phyloP scores from a whole-genome alignment of 73 alveolate species.

The Blepharisma stoltei region DNA sequence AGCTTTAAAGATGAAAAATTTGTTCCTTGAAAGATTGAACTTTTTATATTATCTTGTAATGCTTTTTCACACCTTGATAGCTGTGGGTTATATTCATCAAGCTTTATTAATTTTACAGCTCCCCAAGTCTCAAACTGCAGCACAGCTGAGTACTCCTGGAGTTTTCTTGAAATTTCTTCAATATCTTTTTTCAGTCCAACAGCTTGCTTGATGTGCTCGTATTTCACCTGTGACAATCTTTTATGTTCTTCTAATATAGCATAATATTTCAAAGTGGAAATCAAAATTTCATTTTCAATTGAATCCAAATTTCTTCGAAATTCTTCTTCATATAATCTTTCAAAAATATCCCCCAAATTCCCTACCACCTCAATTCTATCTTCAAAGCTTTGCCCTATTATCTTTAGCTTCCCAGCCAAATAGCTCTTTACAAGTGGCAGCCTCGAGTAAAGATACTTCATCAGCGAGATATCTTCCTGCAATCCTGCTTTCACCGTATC shows the following conservation, averaged over 20 bases:
- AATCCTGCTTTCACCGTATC: not conserved
- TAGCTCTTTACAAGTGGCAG: not conserved
- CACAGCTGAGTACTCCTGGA: not conserved
- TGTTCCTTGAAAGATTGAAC: not conserved
- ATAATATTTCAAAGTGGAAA: not conserved
- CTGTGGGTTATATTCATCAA: conserved; percentile 17
- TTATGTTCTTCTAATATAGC: conserved; percentile 30
- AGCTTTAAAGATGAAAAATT: conserved; percentile 11
- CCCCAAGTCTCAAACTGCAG: conserved; percentile 26
- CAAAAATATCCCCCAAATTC: not conserved
- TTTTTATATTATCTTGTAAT: not conserved
- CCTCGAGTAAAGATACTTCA: not conserved
- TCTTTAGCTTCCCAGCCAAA: not conserved
- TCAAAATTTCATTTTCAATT: conserved; percentile 8
- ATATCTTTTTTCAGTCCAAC: conserved; percentile 20
- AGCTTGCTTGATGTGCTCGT: conserved; percentile 12
- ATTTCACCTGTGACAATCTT: conserved; percentile 22
- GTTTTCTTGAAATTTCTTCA: conserved; percentile 19
- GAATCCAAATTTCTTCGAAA: not conserved
- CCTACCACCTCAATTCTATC: not conserved
- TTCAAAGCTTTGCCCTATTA: not conserved
- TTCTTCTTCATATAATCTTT: not conserved
- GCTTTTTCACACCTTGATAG: conserved; percentile 26
- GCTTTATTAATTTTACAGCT: not conserved
- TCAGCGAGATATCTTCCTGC: not conserved